A percentile compares a stretch with the other conserved stretches of the same genome.
phyloP scores from a whole-genome alignment of 805 yeast genomes.

The Candida suzukii region DNA sequence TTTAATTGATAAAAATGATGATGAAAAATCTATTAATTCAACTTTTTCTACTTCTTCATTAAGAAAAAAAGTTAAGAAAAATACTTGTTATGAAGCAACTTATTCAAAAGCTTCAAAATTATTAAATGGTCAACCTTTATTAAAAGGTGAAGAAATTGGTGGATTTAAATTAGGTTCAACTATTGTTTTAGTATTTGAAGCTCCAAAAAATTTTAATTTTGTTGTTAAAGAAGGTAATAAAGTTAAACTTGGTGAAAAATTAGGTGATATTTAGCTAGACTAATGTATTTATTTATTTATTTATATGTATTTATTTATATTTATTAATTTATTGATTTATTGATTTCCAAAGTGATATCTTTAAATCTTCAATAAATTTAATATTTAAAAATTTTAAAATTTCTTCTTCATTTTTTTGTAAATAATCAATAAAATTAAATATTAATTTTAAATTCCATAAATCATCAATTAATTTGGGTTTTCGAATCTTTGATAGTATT shows the following conservation, averaged over 20 bases:
- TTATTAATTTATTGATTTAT: background rate
- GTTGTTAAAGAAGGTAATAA: slow-evolving; percentile 62
- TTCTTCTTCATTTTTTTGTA: slow-evolving; percentile 11
- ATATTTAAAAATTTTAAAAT: slow-evolving; percentile 38
- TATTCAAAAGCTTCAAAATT: slow-evolving; percentile 71
- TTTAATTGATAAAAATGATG: slow-evolving; percentile 14
- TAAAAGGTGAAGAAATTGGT: slow-evolving; percentile 93
- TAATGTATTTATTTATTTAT: background rate
- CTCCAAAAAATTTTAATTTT: slow-evolving; percentile 76
- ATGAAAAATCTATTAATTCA: background rate
- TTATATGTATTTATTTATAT: background rate
- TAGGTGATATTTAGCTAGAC: slow-evolving; percentile 38
- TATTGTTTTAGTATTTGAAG: slow-evolving; percentile 95
- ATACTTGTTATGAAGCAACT: slow-evolving; percentile 91
- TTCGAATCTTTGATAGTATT: slow-evolving; percentile 32
- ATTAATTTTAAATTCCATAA: slow-evolving; percentile 57
- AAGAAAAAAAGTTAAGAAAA: slow-evolving; percentile 44
- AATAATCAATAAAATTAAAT: slow-evolving; percentile 51
- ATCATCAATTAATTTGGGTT: slow-evolving; percentile 42
- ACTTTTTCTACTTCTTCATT: slow-evolving; percentile 3
- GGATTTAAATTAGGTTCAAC: slow-evolving; percentile 96
- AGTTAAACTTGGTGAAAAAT: slow-evolving; percentile 77
- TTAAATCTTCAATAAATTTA: slow-evolving; percentile 47
- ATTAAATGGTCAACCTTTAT: slow-evolving; percentile 81
- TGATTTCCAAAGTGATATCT: slow-evolving; percentile 32